Evolutionary conservation across 805 yeast species (phyloP), one percentile per base, ranked within the genome.

Genomic region (Pichia rugopelliculosa): DNA sequence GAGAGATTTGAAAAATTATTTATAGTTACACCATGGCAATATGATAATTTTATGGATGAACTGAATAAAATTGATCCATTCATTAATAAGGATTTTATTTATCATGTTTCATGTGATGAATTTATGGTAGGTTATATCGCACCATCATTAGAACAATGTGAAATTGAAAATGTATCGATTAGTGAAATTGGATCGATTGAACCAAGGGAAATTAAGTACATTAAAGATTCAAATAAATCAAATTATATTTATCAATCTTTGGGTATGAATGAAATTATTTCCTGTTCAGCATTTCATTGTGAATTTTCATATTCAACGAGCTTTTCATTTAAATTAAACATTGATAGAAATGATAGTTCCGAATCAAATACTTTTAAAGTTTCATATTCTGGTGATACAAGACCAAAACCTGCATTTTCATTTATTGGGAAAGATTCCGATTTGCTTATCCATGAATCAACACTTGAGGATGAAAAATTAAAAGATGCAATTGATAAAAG

Each of bases 351-450:
- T 15, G 37, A 23, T 7, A 36, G 4, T 6, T 30, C 37, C 18
- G 40, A 40, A 5, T 30, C 21, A 8, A 56, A 55, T 22, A 40
- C 51, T 9, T 88, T 88, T 69, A 84, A 78, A 55, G 71, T 90
- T 1, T 83, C 96, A 0, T 93, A 87, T 61, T 88, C 96, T 2
- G 99, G 99, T 12, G 99, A 93, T 61, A 87, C 98, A 0, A 77
- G 97, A 57, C 99, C 99, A 0, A 82, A 80, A 53, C 59, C 67
- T 4, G 66, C 62, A 42, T 89, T 89, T 64, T 57, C 68, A 3
- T 71, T 67, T 3, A 75, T 87, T 45, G 98, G 96, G 1, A 50
- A 59, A 20, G 62, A 70, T 12, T 77, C 87, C 24, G 91, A 88
- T 59, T 62, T 93, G 42, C 71, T 93, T 49, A 81, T 93, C 42